Evolutionary conservation across 1,284 basidiomycete species (phyloP).

Genomic region (Ustilago nuda): DNA sequence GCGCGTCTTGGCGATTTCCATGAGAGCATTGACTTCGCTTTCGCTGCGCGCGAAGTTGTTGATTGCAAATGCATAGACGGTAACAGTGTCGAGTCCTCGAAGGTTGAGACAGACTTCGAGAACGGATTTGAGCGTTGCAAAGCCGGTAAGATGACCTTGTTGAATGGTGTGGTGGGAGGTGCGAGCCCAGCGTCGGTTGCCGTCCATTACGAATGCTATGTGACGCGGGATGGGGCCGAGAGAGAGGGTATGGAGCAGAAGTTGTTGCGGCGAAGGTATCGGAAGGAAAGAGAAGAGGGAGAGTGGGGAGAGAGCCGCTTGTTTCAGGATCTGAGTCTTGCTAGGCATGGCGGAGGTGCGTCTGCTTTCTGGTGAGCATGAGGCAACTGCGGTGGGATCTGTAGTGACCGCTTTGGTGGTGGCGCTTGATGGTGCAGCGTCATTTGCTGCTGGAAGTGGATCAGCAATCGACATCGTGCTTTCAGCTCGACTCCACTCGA

Average conservation of each 20-base stretch:
- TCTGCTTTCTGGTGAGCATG: neutral
- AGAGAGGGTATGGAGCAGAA: slow-evolving; percentile 46
- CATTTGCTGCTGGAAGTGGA: neutral
- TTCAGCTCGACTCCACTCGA: neutral
- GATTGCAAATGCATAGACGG: slow-evolving; percentile 95
- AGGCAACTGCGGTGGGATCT: neutral
- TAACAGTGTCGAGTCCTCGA: slow-evolving; percentile 74
- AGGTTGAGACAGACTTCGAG: slow-evolving; percentile 65
- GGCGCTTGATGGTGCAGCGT: neutral
- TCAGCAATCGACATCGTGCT: slow-evolving; percentile 8
- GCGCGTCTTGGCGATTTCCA: slow-evolving; percentile 84
- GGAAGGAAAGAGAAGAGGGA: slow-evolving; percentile 41
- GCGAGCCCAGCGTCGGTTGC: slow-evolving; percentile 92
- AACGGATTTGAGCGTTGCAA: slow-evolving; percentile 78
- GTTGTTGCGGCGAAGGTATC: slow-evolving; percentile 32
- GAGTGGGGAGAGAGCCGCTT: slow-evolving; percentile 40
- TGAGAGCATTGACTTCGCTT: slow-evolving; percentile 87
- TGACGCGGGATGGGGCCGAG: slow-evolving; percentile 87
- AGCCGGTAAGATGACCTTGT: slow-evolving; percentile 86
- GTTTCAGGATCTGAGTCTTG: slow-evolving; percentile 34
- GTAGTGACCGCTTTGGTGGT: neutral
- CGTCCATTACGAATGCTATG: slow-evolving; percentile 98
- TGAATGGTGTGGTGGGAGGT: slow-evolving; percentile 48
- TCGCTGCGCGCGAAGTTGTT: slow-evolving; percentile 94
- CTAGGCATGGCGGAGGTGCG: slow-evolving; percentile 7